Base-by-base conservation (phyloP, 2,329 filamentous ascomycete species). In the Talaromyces sp. region DNA sequence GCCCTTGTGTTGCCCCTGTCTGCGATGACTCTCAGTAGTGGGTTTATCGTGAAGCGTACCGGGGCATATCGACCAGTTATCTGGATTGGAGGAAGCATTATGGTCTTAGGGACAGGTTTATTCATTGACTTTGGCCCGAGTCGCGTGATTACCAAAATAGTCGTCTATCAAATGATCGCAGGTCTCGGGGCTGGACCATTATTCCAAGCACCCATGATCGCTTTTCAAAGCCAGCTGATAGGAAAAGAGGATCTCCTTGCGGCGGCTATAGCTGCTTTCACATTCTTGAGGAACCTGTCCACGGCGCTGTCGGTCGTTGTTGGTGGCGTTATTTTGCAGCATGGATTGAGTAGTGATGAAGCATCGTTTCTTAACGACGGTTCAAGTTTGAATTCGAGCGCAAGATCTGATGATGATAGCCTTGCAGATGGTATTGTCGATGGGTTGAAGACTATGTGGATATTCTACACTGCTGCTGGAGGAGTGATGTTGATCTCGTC, bases 1-100 rank as follows among this genome's bases (percentile, higher is more conserved):
- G 87, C 89, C 0, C 86, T 84, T 61, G 87, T 87, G 9, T 70
- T 91, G 19, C 81, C 87, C 2, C 77, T 89, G 1, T 89, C 88
- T 1, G 71, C 89, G 62, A 74, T 82, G 27, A 89, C 87, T 0
- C 83, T 83, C 7, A 70, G 73, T 6, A 83, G 83, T 66, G 87
- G 84, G 66, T 88, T 90, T 79, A 87, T 89, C 73, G 87, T 88
- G 66, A 88, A 88, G 62, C 91, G 83, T 71, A 88, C 86, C 0
- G 88, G 87, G n/a, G 82, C 83, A 68, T 89, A 89, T 73, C 81
- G 81, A 2, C 74, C 78, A 0, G 75, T 81, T 39, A 87, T 90
- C 70, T 82, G 84, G 60, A 74, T 78, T 22, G 86, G 86, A 39
- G 77, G 86, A 70, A 64, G 76, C 1, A 70, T 88, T 43, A 82